Base-by-base conservation (phyloP, 2,329 filamentous ascomycete genomes). In the Hirsutella minnesotensis region DNA sequence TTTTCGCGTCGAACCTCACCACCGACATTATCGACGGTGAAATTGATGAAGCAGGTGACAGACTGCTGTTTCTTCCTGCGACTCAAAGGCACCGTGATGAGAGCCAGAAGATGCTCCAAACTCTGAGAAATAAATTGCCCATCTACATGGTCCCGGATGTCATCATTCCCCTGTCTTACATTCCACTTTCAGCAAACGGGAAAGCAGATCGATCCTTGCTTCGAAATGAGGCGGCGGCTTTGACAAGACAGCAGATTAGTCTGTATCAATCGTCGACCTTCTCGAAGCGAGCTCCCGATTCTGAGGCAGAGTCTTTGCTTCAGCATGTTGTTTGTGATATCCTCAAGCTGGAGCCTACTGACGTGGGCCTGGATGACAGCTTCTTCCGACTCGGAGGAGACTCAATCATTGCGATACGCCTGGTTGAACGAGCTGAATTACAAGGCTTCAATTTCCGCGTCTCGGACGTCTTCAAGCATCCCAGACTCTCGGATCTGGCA, bases 361-460 rank as follows among this genome's bases (percentile, higher is more conserved):
- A 44, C 3, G 36, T 46, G 18, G 38, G 41, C 4, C 38, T 39
- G 33, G 41, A 46, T 18, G 44, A 46, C n/a, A 38, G 44, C 40
- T 48, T 47, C 21, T 47, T 48, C 30, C 37, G 40, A 3, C 38
- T 45, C 3, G 45, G 43, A 3, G 43, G 43, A 8, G 45, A 45
- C 38, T 45, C 43, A 9, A 45, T 82, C 12, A 42, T 39, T 8
- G 45, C 45, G 5, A 46, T 46, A 13, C 36, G 36, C n/a, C 39
- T 46, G 5, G 45, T 39, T 5, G 35, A 44, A 9, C 35, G 16
- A 13, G 39, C 41, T 30, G 39, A 24, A 24, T 18, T 16, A 16
- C 15, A 10, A 24, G 45, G 42, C 12, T 46, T 46, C 33, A 36
- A 21, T 8, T 38, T 48, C n/a, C 44, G 44, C 15, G 44, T 46